These are phyloP conservation scores for Eremothecium cymbalariae DNA, from an alignment of 1,139 yeast genomes.

Conservation along the genomic window DNA sequence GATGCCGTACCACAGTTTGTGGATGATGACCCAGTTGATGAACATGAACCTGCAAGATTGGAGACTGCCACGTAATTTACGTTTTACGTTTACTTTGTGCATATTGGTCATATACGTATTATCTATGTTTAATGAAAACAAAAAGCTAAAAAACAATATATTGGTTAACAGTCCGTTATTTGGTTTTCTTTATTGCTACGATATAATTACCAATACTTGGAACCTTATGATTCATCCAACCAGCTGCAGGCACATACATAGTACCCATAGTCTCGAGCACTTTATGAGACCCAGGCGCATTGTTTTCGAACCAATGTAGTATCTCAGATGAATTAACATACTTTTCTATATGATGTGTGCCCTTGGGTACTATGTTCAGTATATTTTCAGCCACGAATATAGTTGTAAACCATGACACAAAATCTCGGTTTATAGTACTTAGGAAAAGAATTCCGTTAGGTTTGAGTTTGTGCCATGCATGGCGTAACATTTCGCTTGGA, in stretches of 20 bases:
- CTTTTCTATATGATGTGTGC: conserved; percentile 83
- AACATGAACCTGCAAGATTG: conserved; percentile 7
- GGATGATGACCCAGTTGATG: conserved; percentile 23
- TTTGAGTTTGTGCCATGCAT: conserved; percentile 58
- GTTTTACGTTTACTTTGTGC: not conserved
- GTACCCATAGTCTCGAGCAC: conserved; percentile 70
- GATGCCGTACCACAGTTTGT: conserved; percentile 28
- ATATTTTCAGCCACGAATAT: conserved; percentile 83
- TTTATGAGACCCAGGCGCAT: conserved; percentile 39
- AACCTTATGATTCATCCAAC: conserved; percentile 67
- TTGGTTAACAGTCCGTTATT: conserved; percentile 3
- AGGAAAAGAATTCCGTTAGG: conserved; percentile 71
- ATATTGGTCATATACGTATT: not conserved
- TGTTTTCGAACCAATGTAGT: conserved; percentile 50
- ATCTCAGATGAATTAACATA: conserved; percentile 76
- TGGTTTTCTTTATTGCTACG: conserved; percentile 53
- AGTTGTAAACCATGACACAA: conserved; percentile 87
- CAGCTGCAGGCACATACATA: conserved; percentile 69
- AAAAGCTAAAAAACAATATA: too few relatives aligned
- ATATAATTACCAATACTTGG: conserved; percentile 74
- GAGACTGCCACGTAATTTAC: conserved; percentile 10
- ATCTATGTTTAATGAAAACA: not conserved
- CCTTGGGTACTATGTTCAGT: conserved; percentile 73
- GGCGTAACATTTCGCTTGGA: conserved; percentile 63
- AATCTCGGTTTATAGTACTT: conserved; percentile 87